These are phyloP conservation scores for Neofusicoccum cordaticola DNA, from an alignment of 2,329 filamentous ascomycete genomes.

Conservation along the genomic window DNA sequence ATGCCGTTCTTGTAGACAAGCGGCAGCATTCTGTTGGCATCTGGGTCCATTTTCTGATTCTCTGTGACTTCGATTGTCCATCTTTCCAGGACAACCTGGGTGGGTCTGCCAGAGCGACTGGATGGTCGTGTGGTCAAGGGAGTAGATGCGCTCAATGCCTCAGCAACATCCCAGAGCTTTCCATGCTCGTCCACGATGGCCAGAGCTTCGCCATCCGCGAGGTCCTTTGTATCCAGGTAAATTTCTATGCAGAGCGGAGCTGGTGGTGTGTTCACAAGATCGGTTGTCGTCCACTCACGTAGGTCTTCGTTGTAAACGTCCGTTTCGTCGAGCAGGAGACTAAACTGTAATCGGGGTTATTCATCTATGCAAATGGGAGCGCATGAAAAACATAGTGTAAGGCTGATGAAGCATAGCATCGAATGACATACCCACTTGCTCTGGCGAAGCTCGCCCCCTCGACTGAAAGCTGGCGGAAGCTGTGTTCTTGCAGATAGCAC, in stretches of 20 bases:
- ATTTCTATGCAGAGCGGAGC: constrained; percentile 86
- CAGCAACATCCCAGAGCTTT: constrained; percentile 88
- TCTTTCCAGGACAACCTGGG: constrained; percentile 81
- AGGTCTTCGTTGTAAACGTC: constrained; percentile 82
- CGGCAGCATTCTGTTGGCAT: constrained; percentile 52
- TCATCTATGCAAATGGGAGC: constrained; percentile 14
- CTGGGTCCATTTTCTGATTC: constrained; percentile 50
- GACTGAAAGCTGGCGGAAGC: constrained; percentile 57
- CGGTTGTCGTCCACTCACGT: constrained; percentile 74
- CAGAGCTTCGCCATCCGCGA: constrained; percentile 81
- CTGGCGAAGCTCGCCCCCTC: constrained; percentile 62
- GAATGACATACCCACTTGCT: constrained; percentile 77
- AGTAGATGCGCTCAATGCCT: constrained; percentile 69
- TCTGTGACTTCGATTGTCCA: constrained; percentile 84
- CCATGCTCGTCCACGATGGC: constrained; percentile 85
- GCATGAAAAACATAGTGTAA: not conserved
- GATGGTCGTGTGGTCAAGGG: constrained; percentile 48
- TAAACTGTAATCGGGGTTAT: constrained; percentile 64
- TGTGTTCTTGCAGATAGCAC: constrained; percentile 78
- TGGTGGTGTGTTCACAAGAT: constrained; percentile 73
- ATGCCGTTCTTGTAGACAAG: constrained; percentile 97
- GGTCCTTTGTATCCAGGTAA: constrained; percentile 74
- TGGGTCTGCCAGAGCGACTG: constrained; percentile 43
- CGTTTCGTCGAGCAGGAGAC: constrained; percentile 89
- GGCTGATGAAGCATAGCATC: not conserved